Evolutionary conservation across 495 filamentous ascomycete species (phyloP).

Genomic region (Hyaloscypha finlandica): DNA sequence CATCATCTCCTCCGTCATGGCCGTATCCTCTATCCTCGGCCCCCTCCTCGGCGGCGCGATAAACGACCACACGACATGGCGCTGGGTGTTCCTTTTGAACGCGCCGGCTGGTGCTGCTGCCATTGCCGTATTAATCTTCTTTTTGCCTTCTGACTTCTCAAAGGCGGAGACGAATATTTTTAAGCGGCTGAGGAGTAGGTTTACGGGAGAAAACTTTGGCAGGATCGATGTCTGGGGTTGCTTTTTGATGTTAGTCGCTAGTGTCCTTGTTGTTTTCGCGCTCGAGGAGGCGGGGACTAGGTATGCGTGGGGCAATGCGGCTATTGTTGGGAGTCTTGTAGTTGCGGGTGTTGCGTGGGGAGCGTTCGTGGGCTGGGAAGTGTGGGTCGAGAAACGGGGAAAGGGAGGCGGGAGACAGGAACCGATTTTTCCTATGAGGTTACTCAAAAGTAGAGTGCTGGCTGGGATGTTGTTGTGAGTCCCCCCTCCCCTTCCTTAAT

Average conservation of each 20-base stretch:
- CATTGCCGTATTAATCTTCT: background rate
- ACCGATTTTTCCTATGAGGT: constrained; percentile 41
- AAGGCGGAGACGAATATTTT: background rate
- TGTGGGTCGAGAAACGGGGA: constrained; percentile 42
- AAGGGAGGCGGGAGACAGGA: constrained; percentile 25
- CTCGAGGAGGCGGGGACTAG: constrained; percentile 59
- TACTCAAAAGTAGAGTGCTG: constrained; percentile 39
- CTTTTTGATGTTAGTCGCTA: constrained; percentile 50
- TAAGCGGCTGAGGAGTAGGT: background rate
- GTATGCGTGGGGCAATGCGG: constrained; percentile 46
- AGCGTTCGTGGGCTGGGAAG: constrained; percentile 49
- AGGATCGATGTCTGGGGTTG: constrained; percentile 58
- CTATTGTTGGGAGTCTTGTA: constrained; percentile 43
- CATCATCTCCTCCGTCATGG: constrained; percentile 21
- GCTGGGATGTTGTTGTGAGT: constrained; percentile 36
- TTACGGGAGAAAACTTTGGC: background rate
- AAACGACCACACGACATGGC: constrained; percentile 34
- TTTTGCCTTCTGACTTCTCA: constrained; percentile 1
- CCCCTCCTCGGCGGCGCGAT: constrained; percentile 51
- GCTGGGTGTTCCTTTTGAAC: constrained; percentile 46
- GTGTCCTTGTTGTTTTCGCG: constrained; percentile 56
- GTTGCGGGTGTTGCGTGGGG: constrained; percentile 49
- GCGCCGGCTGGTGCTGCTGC: constrained; percentile 32
- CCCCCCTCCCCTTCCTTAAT: constrained; percentile 33
- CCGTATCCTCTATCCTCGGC: constrained; percentile 42